Evolutionary conservation across 352 stramenopile species (phyloP), one percentile per base, ranked within the genome.

Genomic region (Pythium apleroticum): DNA sequence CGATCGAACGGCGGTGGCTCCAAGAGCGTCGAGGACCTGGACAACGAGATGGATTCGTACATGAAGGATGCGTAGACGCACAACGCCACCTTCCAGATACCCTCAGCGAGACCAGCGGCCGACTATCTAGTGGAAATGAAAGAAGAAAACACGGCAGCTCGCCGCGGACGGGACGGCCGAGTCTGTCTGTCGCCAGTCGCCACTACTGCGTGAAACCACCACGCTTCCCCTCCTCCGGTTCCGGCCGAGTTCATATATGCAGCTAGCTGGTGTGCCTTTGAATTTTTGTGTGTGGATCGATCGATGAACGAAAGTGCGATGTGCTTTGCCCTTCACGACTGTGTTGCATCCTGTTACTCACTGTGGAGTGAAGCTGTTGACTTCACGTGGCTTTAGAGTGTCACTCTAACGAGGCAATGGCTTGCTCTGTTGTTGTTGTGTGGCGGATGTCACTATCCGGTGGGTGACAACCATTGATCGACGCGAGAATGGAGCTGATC

Each of bases 21-120:
- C 30, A 89, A 87, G 70, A 78, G 75, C 35, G 63, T 63, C 12
- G 74, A 84, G 56, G 84, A 93, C 4, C 65, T 93, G 66, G 82
- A 93, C 73, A 90, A 91, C 63, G 84, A 93, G 72, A 93, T 93
- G 85, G 85, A 93, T 66, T 90, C 82, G 53, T 93, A 93, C 80
- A 90, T 92, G 84, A 92, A 90, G 60, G 82, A 91, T 63, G 71
- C 80, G 64, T 89, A 88, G 78, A 41, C 37, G 4, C 25, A 8
- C 46, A 28, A 17, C 15, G 41, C 30, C 20, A 9, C 25, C 19
- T 19, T 30, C 5, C 35, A 27, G 30, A 37, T 33, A 28, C 41
- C 22, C 9, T 20, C 1, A 59, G 33, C 20, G 20, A 28, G 30
- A 49, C 4, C 30, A 15, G 17, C 7, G 14, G 5, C 3, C 37